Conservation (phyloP, 257 asterid species). For the Solanum bulbocastanum region DNA sequence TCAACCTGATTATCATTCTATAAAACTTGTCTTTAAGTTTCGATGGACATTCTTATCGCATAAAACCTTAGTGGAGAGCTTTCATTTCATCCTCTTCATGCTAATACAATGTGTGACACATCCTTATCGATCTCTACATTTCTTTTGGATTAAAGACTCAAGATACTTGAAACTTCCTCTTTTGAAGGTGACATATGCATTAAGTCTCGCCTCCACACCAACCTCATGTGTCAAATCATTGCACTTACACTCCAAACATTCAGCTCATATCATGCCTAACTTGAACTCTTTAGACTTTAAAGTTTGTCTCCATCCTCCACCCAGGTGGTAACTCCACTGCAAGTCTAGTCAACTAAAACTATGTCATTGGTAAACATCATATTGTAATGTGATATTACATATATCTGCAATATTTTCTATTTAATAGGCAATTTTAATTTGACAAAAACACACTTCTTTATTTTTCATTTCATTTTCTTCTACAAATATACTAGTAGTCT, state of each 20-base stretch:
- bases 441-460: background rate
- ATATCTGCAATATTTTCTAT: no score
- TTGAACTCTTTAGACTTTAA: background rate
- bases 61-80: no score
- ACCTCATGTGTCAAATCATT: background rate
- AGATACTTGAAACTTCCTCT: background rate
- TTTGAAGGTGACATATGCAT: background rate
- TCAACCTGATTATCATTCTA: background rate
- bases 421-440: background rate
- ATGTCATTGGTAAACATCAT: no score
- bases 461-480: background rate
- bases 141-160: background rate
- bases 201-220: background rate
- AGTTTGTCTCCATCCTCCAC: background rate
- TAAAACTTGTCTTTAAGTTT: no score
- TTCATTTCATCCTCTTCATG: background rate
- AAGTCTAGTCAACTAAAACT: no score
- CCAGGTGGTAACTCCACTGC: fast-evolving
- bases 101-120: background rate
- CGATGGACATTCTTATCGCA: background rate
- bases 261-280: background rate
- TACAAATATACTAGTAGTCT: background rate
- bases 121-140: background rate
- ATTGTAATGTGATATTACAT: no score
- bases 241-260: background rate